Evolutionary conservation across 1,284 basidiomycete species (phyloP).

Genomic region (Paramarasmius palmivorus): DNA sequence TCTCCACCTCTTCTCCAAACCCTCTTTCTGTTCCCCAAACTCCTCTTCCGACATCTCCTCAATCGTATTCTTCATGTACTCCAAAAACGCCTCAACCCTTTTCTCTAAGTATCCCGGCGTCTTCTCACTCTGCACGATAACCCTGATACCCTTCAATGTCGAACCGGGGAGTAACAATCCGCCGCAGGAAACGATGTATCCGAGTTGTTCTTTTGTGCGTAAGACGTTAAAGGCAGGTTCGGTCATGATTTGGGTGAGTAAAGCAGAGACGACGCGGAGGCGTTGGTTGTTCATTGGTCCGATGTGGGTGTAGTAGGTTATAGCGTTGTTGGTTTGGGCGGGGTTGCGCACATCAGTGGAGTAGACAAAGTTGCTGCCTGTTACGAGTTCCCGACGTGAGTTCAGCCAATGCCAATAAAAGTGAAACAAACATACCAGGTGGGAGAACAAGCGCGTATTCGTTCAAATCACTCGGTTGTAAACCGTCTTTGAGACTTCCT

Average conservation of each 20-base stretch:
- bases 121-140: conserved; percentile 91
- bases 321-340: conserved; percentile 86
- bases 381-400: too few relatives aligned
- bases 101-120: conserved; percentile 80
- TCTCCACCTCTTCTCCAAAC: conserved; percentile 55
- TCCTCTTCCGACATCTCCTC: conserved; percentile 49
- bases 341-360: conserved; percentile 75
- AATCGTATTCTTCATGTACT: conserved; percentile 50
- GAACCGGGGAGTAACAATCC: conserved; percentile 57
- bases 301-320: conserved; percentile 80
- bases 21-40: conserved; percentile 55
- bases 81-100: conserved; percentile 79
- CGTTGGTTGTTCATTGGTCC: conserved; percentile 60
- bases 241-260: conserved; percentile 76
- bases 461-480: conserved; percentile 43
- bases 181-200: conserved; percentile 81
- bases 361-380: conserved; percentile 76
- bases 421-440: conserved; percentile 42
- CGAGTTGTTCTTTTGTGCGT: conserved; percentile 96
- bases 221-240: conserved; percentile 93
- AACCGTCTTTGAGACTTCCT: conserved; percentile 50
- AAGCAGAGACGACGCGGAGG: conserved; percentile 55
- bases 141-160: conserved; percentile 78
- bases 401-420: too few relatives aligned
- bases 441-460: conserved; percentile 71